phyloP scores from a whole-genome alignment of 495 filamentous ascomycete genomes.

The Wilcoxina mikolae region DNA sequence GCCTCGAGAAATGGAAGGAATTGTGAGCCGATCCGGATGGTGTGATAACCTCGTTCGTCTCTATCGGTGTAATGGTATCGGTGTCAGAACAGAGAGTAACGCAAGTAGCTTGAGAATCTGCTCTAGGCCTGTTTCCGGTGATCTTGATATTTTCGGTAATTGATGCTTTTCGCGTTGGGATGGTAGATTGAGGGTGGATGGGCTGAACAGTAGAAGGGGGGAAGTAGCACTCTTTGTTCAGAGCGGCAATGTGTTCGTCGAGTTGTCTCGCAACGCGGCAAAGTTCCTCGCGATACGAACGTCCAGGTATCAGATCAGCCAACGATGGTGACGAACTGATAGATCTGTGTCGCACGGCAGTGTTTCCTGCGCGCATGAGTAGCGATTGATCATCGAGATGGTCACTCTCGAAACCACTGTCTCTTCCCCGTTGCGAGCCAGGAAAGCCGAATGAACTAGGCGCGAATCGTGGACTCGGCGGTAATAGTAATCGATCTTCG shows the following conservation, averaged over 20 bases:
- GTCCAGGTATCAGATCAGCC: conserved; percentile 16
- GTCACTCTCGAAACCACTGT: conserved; percentile 4
- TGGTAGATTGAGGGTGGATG: not conserved
- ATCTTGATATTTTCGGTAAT: not conserved
- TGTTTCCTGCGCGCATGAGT: conserved; percentile 18
- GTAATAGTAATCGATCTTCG: conserved; percentile 28
- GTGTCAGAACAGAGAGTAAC: conserved; percentile 28
- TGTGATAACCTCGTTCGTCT: conserved; percentile 24
- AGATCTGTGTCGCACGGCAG: conserved; percentile 21
- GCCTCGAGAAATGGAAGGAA: conserved; percentile 17
- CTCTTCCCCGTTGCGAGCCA: not conserved
- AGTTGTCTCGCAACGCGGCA: conserved; percentile 23
- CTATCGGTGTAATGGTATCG: conserved; percentile 27
- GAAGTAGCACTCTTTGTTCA: conserved; percentile 14
- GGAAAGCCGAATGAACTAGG: conserved; percentile 4
- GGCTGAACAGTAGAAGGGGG: not conserved
- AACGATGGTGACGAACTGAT: conserved; percentile 22
- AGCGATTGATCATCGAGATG: not conserved
- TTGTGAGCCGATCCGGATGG: conserved; percentile 26
- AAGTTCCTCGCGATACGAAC: conserved; percentile 26
- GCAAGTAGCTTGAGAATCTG: conserved; percentile 28
- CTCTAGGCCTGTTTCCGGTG: conserved; percentile 19
- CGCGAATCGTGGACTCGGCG: conserved; percentile 3
- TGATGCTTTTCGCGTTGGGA: not conserved
- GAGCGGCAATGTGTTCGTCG: conserved; percentile 26